Evolutionary conservation across 139 green algal genomes (phyloP).

Genomic region (Tetraselmis chui): DNA sequence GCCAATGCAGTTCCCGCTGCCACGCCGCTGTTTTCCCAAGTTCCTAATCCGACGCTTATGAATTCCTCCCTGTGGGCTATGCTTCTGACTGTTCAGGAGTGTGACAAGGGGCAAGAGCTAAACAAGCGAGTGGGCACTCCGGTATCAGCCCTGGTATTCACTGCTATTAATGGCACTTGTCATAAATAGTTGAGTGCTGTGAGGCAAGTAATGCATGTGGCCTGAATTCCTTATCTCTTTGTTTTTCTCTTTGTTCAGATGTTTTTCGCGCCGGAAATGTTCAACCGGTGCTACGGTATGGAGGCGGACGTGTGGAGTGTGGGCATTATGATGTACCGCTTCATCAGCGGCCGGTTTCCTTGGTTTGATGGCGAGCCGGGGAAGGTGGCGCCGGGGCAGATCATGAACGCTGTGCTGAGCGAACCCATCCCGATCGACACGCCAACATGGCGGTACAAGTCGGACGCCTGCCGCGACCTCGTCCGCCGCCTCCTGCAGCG

Average conservation of each 20-base stretch:
- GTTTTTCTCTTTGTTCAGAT: constrained; percentile 1
- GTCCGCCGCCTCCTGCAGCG: constrained; percentile 19
- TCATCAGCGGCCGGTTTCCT: constrained; percentile 15
- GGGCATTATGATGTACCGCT: constrained; percentile 23
- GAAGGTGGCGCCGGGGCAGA: background rate
- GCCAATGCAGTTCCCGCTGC: no score
- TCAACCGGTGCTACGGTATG: constrained; percentile 12
- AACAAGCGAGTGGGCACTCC: constrained; percentile 3
- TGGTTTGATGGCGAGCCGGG: constrained; percentile 8
- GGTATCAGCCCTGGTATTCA: no score
- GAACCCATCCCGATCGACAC: background rate
- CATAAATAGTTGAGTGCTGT: no score
- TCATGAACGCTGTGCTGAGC: background rate
- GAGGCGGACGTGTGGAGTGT: constrained; percentile 20
- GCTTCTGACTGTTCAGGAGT: no score
- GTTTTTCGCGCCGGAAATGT: constrained; percentile 17
- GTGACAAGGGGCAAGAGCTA: background rate
- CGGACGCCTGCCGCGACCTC: constrained; percentile 18
- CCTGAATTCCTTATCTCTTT: no score
- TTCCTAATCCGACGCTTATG: no score
- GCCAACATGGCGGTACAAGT: background rate
- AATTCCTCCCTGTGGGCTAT: no score
- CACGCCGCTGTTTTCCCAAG: no score
- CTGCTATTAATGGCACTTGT: no score
- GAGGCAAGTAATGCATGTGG: no score